These are phyloP conservation scores for Mortierella sp. DNA, from an alignment of 371 early-diverging fungal genomes.

Conservation along the genomic window DNA sequence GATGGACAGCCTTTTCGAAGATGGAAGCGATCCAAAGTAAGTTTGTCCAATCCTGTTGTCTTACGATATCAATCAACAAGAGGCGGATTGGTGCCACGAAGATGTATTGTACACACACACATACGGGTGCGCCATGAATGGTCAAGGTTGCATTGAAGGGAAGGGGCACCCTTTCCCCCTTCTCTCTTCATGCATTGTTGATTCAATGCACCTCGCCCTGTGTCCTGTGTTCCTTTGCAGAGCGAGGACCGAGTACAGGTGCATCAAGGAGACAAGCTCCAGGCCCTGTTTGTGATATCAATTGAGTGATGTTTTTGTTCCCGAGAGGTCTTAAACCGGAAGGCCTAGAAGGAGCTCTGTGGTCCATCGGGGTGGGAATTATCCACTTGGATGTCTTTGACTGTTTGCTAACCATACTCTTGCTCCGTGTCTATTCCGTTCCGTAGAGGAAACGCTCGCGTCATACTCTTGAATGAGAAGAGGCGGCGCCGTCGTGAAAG, in stretches of 20 bases:
- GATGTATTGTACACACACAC: too few relatives aligned
- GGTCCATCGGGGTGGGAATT: too few relatives aligned
- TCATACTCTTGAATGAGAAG: slow-evolving; percentile 76
- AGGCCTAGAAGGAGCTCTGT: too few relatives aligned
- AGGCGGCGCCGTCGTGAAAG: slow-evolving; percentile 91
- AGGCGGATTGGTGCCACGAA: too few relatives aligned
- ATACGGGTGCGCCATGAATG: too few relatives aligned
- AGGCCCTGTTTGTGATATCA: neutral
- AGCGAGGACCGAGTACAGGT: too few relatives aligned
- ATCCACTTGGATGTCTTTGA: neutral
- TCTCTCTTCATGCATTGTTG: too few relatives aligned
- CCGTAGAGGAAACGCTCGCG: slow-evolving; percentile 26
- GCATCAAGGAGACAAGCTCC: neutral
- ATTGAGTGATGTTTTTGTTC: neutral
- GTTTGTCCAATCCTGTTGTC: slow-evolving; percentile 9
- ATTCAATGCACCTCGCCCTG: too few relatives aligned
- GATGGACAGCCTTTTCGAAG: slow-evolving; percentile 54
- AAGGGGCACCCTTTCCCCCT: too few relatives aligned
- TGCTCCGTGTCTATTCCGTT: neutral
- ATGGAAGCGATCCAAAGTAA: slow-evolving; percentile 48
- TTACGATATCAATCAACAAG: neutral
- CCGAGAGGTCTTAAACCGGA: neutral
- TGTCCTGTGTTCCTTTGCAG: too few relatives aligned
- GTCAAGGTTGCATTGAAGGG: too few relatives aligned
- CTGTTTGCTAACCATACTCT: neutral